These are phyloP conservation scores for Anthracocystis panici-leucophaei DNA, from an alignment of 1,284 basidiomycete genomes.

Conservation along the genomic window DNA sequence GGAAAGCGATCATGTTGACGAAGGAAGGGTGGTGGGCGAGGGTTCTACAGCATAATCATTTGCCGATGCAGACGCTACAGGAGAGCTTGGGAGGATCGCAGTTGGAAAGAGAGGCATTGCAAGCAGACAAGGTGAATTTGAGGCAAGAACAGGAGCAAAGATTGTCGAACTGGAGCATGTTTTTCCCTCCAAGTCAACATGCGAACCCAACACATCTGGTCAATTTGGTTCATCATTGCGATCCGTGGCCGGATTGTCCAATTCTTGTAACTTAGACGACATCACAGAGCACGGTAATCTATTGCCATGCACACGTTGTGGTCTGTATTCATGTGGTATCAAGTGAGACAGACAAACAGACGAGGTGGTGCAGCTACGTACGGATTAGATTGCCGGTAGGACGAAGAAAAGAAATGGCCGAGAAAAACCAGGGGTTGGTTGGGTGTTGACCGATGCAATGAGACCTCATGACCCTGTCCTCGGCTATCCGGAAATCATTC, in stretches of 20 bases:
- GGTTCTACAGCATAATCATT: constrained; percentile 31
- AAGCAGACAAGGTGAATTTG: background rate
- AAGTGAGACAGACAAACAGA: no score
- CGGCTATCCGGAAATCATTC: no score
- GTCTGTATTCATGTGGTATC: no score
- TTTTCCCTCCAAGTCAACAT: constrained; percentile 32
- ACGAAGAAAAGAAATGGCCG: background rate
- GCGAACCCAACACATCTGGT: constrained; percentile 24
- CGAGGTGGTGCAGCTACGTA: no score
- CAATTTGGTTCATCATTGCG: constrained; percentile 29
- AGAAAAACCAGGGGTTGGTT: no score
- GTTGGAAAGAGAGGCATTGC: background rate
- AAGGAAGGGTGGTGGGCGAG: constrained; percentile 46
- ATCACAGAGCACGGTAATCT: background rate
- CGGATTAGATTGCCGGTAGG: no score
- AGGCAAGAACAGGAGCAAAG: constrained; percentile 8
- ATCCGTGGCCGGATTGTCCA: constrained; percentile 41
- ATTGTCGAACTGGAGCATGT: constrained; percentile 32
- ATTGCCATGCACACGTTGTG: no score
- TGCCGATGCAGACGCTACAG: no score
- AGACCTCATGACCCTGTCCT: constrained; percentile 10
- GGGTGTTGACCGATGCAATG: constrained; percentile 8
- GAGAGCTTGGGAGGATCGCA: background rate
- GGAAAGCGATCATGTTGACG: constrained; percentile 28
- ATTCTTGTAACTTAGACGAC: constrained; percentile 16